Conservation (phyloP, 176 grass and related monocot species). For the Cenchrus americanus region DNA sequence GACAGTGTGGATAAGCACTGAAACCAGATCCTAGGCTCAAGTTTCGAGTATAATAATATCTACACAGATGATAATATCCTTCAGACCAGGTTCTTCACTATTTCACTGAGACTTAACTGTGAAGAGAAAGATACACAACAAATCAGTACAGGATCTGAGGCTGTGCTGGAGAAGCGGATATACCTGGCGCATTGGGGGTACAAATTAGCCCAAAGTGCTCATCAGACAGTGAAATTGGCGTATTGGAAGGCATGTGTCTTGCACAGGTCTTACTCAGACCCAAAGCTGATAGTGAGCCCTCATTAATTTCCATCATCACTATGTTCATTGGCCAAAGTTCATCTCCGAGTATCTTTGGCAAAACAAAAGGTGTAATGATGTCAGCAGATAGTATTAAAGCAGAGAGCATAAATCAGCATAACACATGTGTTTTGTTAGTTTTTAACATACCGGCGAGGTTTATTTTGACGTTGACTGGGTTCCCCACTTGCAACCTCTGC, state of each 20-base stretch:
- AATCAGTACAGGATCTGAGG: background rate
- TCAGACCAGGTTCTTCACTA: background rate
- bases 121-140: background rate
- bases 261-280: constrained; percentile 38
- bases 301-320: constrained; percentile 21
- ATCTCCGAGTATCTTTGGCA: constrained; percentile 84
- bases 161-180: background rate
- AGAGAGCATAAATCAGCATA: constrained; percentile 7
- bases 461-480: constrained; percentile 76
- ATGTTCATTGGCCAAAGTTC: constrained; percentile 86
- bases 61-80: background rate
- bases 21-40: background rate
- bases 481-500: constrained; percentile 75
- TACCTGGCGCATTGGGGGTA: constrained; percentile 46
- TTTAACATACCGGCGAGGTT: constrained; percentile 76
- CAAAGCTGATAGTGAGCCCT: constrained; percentile 37
- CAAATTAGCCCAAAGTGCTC: constrained; percentile 47
- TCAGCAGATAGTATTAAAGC: constrained; percentile 27
- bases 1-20: background rate
- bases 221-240: constrained; percentile 45
- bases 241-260: constrained; percentile 27
- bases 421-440: constrained; percentile 5
- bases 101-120: background rate
- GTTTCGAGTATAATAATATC: background rate
- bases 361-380: constrained; percentile 20